Conservation (phyloP, 2,329 filamentous ascomycete genomes). For the Pseudogymnoascus sp. region DNA sequence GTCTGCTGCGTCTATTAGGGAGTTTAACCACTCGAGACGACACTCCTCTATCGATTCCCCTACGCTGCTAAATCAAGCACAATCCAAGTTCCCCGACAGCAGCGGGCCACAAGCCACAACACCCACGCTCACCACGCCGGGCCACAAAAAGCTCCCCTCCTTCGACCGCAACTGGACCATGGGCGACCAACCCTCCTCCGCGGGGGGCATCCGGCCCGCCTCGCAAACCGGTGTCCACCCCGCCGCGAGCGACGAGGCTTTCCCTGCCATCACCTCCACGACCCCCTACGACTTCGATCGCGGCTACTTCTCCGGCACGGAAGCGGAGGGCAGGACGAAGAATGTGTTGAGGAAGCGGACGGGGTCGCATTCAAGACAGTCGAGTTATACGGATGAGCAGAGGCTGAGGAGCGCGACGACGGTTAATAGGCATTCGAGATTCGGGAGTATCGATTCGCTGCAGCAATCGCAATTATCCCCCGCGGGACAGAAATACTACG, state of each 20-base stretch:
- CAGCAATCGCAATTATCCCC: slow-evolving; percentile 53
- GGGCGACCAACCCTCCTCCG: slow-evolving; percentile 29
- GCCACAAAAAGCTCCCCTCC: slow-evolving; percentile 58
- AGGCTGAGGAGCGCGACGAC: slow-evolving; percentile 56
- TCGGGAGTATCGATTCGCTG: slow-evolving; percentile 70
- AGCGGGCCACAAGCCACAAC: neutral
- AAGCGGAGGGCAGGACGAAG: slow-evolving; percentile 66
- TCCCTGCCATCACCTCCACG: slow-evolving; percentile 18
- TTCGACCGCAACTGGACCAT: slow-evolving; percentile 66
- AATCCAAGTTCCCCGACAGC: slow-evolving; percentile 18
- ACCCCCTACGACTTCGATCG: slow-evolving; percentile 58
- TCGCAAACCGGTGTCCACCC: slow-evolving; percentile 19
- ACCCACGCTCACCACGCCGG: slow-evolving; percentile 16
- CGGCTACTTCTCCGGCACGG: slow-evolving; percentile 88
- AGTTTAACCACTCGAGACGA: slow-evolving; percentile 73
- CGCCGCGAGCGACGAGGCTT: slow-evolving; percentile 20
- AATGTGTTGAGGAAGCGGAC: slow-evolving; percentile 73
- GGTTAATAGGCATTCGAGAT: slow-evolving; percentile 65
- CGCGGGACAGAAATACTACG: slow-evolving; percentile 65
- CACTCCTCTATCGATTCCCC: slow-evolving; percentile 76
- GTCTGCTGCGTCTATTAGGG: slow-evolving; percentile 74
- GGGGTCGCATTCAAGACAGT: slow-evolving; percentile 56
- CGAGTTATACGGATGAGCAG: slow-evolving; percentile 71
- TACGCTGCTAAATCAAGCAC: slow-evolving; percentile 30
- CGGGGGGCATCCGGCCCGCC: slow-evolving; percentile 20